Evolutionary conservation across 1,284 basidiomycete species (phyloP), one percentile per base, ranked within the genome.

Genomic region (Apiotrichum siamense): DNA sequence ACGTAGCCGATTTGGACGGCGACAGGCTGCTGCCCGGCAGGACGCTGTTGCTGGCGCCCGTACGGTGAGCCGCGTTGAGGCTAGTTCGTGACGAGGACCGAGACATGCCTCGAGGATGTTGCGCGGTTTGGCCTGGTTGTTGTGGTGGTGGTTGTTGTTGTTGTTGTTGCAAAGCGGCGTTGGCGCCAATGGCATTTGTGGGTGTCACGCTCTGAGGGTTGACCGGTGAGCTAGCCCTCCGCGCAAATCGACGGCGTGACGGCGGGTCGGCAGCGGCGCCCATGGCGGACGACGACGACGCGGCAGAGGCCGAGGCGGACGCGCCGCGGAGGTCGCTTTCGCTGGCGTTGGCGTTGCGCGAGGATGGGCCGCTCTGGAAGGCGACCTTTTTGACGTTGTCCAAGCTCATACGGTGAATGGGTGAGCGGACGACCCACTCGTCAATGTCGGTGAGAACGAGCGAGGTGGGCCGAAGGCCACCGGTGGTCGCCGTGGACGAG

Each of bases 301-400:
- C 20, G 1, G 33, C 23, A 17, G 38, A 24, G 2, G 41, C 21
- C 25, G 49, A 42, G 23, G 46, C 35, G 31, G 35, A 26, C 18
- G 27, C 11, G 10, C 23, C 20, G 7, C 50, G 54, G 20, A 56
- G 40, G 31, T 56, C 54, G 4, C 27, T 49, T 20, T 56, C 54
- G 25, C 52, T 50, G 11, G 40, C 44, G 26, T 51, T 31, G 26
- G 4, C 31, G 3, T 18, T 24, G 4, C 47, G 42, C 12, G 17
- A 18, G 9, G 33, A 35, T 13, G 27, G 26, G 6, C 52, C 49
- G 21, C 42, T 46, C 39, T 51, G 55, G 47, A 57, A 57, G 23
- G 39, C 39, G 35, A 57, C 55, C 42, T 54, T 54, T 36, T 57
- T 57, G 31, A 57, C 52, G 21, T 54, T 54, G 45, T 57, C 55